Conservation (phyloP, 495 filamentous ascomycete species). For the Neurospora cerealis region DNA sequence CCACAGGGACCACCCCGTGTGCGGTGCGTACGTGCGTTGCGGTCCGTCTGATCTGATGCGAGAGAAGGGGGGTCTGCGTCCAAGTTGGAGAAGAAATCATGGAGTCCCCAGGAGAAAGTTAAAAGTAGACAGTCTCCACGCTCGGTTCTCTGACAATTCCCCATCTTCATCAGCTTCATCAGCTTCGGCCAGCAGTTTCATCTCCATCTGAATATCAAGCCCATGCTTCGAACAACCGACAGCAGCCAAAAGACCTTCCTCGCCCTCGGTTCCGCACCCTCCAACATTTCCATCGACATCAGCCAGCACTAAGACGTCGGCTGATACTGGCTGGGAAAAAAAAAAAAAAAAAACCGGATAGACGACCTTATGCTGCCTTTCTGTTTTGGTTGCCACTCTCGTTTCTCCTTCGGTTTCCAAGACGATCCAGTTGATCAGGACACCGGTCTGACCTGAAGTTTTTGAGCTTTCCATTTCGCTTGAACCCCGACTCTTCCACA, state of each 20-base stretch:
- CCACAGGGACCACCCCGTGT: not conserved
- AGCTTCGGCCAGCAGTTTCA: not conserved
- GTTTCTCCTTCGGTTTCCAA: not conserved
- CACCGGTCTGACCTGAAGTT: not conserved
- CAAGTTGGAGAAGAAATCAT: not conserved
- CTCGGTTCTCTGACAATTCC: not conserved
- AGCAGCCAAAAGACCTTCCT: not conserved
- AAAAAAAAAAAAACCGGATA: too few species aligned
- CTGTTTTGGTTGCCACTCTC: not conserved
- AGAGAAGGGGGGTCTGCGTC: not conserved
- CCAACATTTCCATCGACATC: not conserved
- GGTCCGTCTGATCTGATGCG: not conserved
- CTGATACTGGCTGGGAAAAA: too few species aligned
- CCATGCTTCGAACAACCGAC: not conserved
- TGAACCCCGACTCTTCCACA: not conserved
- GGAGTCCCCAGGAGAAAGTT: not conserved
- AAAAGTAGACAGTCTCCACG: not conserved
- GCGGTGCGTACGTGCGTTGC: not conserved
- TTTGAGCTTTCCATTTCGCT: not conserved
- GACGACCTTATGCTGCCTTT: not conserved
- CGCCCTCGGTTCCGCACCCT: too few species aligned
- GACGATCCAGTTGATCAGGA: not conserved
- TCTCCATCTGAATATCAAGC: not conserved
- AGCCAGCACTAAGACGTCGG: not conserved
- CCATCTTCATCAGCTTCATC: not conserved